phyloP scores from a whole-genome alignment of 345 rosid species.

The Hibiscus tridactylites region DNA sequence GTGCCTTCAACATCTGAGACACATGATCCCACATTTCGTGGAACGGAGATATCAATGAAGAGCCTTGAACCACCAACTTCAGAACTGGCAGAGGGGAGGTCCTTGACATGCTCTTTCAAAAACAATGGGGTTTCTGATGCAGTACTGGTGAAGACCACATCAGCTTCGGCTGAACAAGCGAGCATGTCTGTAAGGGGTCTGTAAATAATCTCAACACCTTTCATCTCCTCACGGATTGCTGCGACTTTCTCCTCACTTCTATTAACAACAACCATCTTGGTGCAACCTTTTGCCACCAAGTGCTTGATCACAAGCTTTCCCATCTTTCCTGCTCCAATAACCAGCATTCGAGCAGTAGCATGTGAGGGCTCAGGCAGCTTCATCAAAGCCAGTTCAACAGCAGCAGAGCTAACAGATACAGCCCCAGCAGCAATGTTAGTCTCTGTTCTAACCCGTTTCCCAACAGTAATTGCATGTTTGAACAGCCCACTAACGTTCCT shows the following conservation, averaged over 20 bases:
- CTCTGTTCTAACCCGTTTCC: conserved; percentile 69
- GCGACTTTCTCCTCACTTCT: conserved; percentile 71
- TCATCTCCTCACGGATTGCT: conserved; percentile 71
- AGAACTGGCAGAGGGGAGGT: conserved; percentile 41
- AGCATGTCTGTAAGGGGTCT: conserved; percentile 66
- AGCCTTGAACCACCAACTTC: conserved; percentile 63
- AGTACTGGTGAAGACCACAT: conserved; percentile 89
- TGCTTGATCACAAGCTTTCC: conserved; percentile 82
- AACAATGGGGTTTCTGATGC: conserved; percentile 77
- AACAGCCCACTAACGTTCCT: conserved; percentile 63
- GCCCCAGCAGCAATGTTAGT: conserved; percentile 75
- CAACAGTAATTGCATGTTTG: conserved; percentile 65
- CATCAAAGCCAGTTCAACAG: conserved; percentile 67
- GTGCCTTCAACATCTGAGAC: conserved; percentile 44
- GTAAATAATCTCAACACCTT: conserved; percentile 56
- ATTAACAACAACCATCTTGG: conserved; percentile 50
- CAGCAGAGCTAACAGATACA: conserved; percentile 72
- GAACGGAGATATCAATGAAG: conserved; percentile 84
- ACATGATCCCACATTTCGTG: conserved; percentile 85
- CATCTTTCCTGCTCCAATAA: conserved; percentile 75
- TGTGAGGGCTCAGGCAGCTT: conserved; percentile 49
- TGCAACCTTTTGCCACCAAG: conserved; percentile 67
- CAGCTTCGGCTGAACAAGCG: conserved; percentile 68
- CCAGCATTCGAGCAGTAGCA: conserved; percentile 47
- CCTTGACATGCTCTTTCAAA: conserved; percentile 54